These are phyloP conservation scores for Erythrobasidium hasegawianum DNA, from an alignment of 1,284 basidiomycete genomes.

Conservation along the genomic window DNA sequence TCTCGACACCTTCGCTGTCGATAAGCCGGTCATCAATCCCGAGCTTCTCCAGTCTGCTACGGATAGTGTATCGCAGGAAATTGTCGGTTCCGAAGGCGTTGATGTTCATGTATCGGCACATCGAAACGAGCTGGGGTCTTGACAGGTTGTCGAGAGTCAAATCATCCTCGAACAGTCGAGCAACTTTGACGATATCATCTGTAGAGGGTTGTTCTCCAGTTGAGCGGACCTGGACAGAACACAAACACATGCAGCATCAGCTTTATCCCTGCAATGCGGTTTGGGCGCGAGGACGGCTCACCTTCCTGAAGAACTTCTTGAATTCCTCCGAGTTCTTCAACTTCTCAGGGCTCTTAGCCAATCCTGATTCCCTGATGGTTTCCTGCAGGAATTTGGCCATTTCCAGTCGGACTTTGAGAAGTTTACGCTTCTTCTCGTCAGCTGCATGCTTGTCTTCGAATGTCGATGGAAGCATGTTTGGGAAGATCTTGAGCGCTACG, in stretches of 20 bases:
- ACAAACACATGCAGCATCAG: no score
- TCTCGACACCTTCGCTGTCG: conserved; percentile 80
- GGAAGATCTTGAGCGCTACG: conserved; percentile 94
- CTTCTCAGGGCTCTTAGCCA: conserved; percentile 69
- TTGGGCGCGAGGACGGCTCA: no score
- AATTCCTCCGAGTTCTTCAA: conserved; percentile 93
- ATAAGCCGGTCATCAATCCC: conserved; percentile 89
- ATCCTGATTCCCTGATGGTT: conserved; percentile 85
- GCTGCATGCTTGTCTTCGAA: conserved; percentile 87
- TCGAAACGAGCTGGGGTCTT: conserved; percentile 92
- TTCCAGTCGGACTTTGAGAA: conserved; percentile 88
- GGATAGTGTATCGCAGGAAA: conserved; percentile 91
- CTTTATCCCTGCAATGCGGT: no score
- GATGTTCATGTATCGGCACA: conserved; percentile 96
- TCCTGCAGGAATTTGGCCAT: conserved; percentile 99
- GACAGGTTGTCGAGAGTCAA: conserved; percentile 96
- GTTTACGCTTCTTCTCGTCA: conserved; percentile 95
- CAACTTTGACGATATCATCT: conserved; percentile 86
- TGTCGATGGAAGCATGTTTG: conserved; percentile 96
- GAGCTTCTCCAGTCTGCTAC: conserved; percentile 75
- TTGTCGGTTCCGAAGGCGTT: conserved; percentile 99
- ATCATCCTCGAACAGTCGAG: conserved; percentile 95
- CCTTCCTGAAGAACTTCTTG: conserved; percentile 98
- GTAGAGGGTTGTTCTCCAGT: conserved; percentile 90
- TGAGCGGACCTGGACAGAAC: conserved; percentile 77